A percentile compares a stretch with the other conserved stretches of the same genome.
Evolutionary conservation across 164 flowering plant genomes (phyloP).

Genomic region (Vitis vinifera): DNA sequence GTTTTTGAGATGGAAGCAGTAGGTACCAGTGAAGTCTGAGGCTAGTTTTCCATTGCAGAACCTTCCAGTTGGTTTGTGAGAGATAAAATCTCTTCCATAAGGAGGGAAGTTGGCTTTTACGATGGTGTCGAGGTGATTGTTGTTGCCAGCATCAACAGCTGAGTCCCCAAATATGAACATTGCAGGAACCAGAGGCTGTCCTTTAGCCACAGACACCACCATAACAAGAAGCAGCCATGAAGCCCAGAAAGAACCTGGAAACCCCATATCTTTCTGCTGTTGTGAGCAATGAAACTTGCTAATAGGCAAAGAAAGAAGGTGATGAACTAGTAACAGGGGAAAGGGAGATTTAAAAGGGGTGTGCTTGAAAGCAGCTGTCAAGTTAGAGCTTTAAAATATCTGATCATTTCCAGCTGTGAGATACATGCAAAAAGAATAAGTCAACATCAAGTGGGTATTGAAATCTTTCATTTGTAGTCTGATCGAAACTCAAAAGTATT

Average conservation of each 20-base stretch:
- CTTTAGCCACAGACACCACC: slow-evolving; percentile 9
- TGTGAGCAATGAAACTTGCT: slow-evolving; percentile 4
- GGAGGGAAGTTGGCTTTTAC: slow-evolving; percentile 69
- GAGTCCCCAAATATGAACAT: slow-evolving; percentile 78
- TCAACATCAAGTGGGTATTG: no score
- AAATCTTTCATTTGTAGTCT: no score
- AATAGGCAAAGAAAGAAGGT: neutral
- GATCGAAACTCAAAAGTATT: no score
- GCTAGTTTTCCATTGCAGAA: slow-evolving; percentile 85
- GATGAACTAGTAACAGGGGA: no score
- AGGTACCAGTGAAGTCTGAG: slow-evolving; percentile 57
- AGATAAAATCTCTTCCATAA: slow-evolving; percentile 68
- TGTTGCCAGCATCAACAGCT: slow-evolving; percentile 72
- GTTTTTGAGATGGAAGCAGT: neutral
- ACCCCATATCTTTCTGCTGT: slow-evolving; percentile 13
- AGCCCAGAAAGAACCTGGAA: slow-evolving; percentile 6
- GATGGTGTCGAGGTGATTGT: slow-evolving; percentile 55
- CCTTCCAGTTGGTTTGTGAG: slow-evolving; percentile 65
- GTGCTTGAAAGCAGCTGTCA: neutral
- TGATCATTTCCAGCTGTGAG: slow-evolving; percentile 1
- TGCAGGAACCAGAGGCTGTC: slow-evolving; percentile 58
- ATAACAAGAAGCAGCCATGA: slow-evolving; percentile 4
- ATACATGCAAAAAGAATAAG: neutral
- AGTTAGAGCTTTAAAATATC: neutral
- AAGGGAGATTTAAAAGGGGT: neutral